These are phyloP conservation scores for Candida buenavistaensis DNA, from an alignment of 1,139 yeast genomes.

Conservation along the genomic window DNA sequence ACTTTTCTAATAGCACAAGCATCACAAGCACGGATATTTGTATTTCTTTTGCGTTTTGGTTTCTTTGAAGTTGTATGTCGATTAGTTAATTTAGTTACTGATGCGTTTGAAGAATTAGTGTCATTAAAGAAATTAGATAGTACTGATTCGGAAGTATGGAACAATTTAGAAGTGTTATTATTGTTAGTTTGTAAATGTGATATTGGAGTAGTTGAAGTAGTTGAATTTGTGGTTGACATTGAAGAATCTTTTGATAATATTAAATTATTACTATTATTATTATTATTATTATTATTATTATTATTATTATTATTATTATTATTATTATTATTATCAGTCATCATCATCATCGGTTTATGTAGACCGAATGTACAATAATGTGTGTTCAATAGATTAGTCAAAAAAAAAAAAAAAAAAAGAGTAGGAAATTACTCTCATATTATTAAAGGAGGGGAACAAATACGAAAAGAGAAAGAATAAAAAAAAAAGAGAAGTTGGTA, in stretches of 20 bases:
- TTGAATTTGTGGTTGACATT: constrained; percentile 1
- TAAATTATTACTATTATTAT: neutral
- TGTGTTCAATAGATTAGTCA: too few species aligned
- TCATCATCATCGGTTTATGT: neutral
- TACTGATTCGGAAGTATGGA: constrained; percentile 6
- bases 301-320: neutral
- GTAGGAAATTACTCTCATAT: too few species aligned
- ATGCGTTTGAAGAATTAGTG: constrained; percentile 8
- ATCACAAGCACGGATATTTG: constrained; percentile 39
- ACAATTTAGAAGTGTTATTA: too few species aligned
- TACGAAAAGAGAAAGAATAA: too few species aligned
- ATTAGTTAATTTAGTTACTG: constrained; percentile 14
- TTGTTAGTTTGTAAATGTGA: neutral
- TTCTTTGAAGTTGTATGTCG: constrained; percentile 13
- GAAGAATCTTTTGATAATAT: neutral
- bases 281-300: neutral
- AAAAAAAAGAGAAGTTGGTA: too few species aligned
- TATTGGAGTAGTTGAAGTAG: constrained; percentile 1
- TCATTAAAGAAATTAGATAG: constrained; percentile 4
- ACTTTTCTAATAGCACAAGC: constrained; percentile 47
- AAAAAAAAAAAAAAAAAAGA: too few species aligned
- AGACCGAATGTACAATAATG: too few species aligned
- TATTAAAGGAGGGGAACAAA: too few species aligned
- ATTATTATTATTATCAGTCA: neutral
- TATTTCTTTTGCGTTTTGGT: constrained; percentile 21